These are phyloP conservation scores for Podospora appendiculata DNA, from an alignment of 495 filamentous ascomycete genomes.

Conservation along the genomic window DNA sequence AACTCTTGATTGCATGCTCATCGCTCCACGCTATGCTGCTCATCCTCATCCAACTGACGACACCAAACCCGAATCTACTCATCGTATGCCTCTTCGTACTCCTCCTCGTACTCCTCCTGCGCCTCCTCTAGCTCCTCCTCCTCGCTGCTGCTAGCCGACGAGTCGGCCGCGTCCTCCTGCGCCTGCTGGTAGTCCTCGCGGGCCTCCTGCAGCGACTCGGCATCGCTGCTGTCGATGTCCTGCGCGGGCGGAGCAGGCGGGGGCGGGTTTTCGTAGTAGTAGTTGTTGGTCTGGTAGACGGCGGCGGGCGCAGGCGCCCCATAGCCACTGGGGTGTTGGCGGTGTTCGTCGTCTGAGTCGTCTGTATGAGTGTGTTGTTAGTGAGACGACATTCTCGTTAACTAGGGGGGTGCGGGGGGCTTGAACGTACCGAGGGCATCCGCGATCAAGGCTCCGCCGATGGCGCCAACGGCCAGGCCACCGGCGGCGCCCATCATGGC, in stretches of 20 bases:
- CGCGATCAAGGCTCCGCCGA: slow-evolving; percentile 48
- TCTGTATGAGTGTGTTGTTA: background rate
- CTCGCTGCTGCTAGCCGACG: slow-evolving; percentile 35
- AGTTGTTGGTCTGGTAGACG: slow-evolving; percentile 19
- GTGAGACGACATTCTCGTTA: background rate
- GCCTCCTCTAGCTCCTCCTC: slow-evolving; percentile 35
- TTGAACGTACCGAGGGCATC: slow-evolving; percentile 43
- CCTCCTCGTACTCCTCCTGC: slow-evolving; percentile 37
- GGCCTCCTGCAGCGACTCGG: slow-evolving; percentile 30
- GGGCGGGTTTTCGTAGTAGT: slow-evolving; percentile 19
- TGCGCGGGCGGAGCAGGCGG: slow-evolving; percentile 18
- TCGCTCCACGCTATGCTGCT: too few species aligned
- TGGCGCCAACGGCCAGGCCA: slow-evolving; percentile 48
- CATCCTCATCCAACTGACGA: too few species aligned
- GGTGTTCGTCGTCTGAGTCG: slow-evolving; percentile 16
- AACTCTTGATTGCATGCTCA: too few species aligned
- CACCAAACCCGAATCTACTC: slow-evolving; percentile 16
- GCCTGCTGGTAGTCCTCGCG: slow-evolving; percentile 33
- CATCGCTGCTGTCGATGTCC: slow-evolving; percentile 30
- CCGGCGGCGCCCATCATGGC: slow-evolving; percentile 43
- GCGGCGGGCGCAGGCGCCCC: background rate
- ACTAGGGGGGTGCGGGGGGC: background rate
- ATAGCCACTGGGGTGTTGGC: background rate
- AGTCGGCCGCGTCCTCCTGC: slow-evolving; percentile 23
- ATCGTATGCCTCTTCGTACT: slow-evolving; percentile 42